phyloP scores from a whole-genome alignment of 2,329 filamentous ascomycete species.

The Calonectria henricotiae region DNA sequence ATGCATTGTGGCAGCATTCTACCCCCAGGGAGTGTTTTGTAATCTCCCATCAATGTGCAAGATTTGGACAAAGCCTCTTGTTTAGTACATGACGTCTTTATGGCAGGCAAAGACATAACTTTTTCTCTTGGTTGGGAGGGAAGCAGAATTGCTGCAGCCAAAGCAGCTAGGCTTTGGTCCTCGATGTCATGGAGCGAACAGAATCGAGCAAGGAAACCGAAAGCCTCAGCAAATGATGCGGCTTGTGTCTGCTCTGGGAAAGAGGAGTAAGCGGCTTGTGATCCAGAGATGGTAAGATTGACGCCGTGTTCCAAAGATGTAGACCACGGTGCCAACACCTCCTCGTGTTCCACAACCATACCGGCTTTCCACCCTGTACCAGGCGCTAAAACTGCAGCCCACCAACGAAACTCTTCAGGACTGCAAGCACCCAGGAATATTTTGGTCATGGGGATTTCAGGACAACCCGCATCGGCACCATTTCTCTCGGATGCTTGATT shows the following conservation, averaged over 20 bases:
- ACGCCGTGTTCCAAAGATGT: neutral
- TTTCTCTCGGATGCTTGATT: neutral
- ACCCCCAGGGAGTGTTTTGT: neutral
- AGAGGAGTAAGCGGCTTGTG: too few species aligned
- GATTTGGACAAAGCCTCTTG: neutral
- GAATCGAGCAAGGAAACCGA: neutral
- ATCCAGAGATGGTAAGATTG: neutral
- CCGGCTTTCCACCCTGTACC: neutral
- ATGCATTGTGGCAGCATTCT: neutral
- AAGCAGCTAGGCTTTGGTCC: slow-evolving; percentile 15
- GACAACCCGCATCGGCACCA: neutral
- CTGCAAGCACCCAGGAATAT: neutral
- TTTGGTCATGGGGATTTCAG: too few species aligned
- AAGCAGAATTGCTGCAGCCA: neutral
- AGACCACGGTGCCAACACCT: neutral
- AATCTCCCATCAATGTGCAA: neutral
- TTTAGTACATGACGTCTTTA: too few species aligned
- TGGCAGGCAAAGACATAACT: neutral
- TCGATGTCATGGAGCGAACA: neutral
- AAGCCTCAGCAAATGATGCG: neutral
- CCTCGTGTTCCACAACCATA: neutral
- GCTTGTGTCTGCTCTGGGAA: neutral
- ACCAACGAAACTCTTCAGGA: neutral
- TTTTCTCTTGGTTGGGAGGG: neutral
- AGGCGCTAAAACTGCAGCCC: slow-evolving; percentile 2